Base-by-base conservation (phyloP, 1,139 yeast genomes). In the Meyerozyma guilliermondii region DNA sequence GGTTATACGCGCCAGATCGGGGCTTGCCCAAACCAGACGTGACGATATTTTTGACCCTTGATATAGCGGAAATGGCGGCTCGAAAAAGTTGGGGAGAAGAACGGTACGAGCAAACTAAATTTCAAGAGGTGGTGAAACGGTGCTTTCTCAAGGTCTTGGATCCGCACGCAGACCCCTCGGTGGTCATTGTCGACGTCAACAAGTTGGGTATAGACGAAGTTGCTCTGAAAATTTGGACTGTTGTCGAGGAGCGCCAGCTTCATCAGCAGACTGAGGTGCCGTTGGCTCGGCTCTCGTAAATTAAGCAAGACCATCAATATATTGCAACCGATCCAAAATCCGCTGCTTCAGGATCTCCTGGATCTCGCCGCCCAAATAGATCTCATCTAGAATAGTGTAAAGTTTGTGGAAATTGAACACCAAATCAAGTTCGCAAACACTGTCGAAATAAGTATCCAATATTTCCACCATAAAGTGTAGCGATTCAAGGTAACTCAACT, bases 341-440 rank as follows among this genome's bases (percentile, higher is more conserved):
- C 69, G 68, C 22, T 66, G 66, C 58, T 82, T 84, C 58, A 83
- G 83, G 7, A 83, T 81, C 57, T 84, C 91, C 53, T 82, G 86
- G 17, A 86, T 68, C 57, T 87, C 94, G 8, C 95, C 95, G 8
- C 87, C 91, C 41, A 83, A 59, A 57, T 80, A 84, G 55, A 87
- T 72, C 58, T 86, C 94, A 58, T 87, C 95, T 47, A 87, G 59
- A 10, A 86, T 80, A 48, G 72, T 69, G 59, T 86, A 83, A 22
- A 84, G 76, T 59, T 82, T 84, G 64, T 81, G 80, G 60, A 87
- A 87, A 59, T 85, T 85, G 65, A 86, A 87, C 18, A 87, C 89
- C 45, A 87, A 74, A 60, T 92, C 98, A 53, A 92, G 73, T 64
- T 92, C 98, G 65, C 98, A 91, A n/a, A 92, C 98, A 55, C 84